Base-by-base conservation (phyloP, 2,329 filamentous ascomycete genomes). In the Colletotrichum incanum region DNA sequence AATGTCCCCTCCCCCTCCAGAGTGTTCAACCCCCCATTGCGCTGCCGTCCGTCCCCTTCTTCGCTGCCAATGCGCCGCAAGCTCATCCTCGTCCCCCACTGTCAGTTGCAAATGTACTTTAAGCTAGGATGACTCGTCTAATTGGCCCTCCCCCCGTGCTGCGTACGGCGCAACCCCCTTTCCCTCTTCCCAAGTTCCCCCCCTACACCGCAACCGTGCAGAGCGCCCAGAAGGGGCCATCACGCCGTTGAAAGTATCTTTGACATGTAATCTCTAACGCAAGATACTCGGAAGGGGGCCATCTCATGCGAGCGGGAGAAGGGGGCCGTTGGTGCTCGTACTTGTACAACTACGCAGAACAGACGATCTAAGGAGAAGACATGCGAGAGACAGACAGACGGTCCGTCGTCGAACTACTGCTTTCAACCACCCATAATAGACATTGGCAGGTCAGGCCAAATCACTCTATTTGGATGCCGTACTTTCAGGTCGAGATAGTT, bases 201-300 rank as follows among this genome's bases (percentile, higher is more conserved):
- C 68, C 59, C 69, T 69, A 59, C 31, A 60, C 28, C 59, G 54
- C 59, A 72, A 54, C 65, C 69, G 59, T 72, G 69, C 69, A 64
- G 47, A 52, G 31, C 45, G 59, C 68, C 64, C 64, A 62, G 68
- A 71, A 71, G 39, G 31, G 68, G 68, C 68, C 56, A 58, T 67
- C 56, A 62, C 56, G 68, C 69, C 69, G 69, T 69, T 72, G 65
- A 72, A 72, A 69, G 65, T 64, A 72, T 72, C 59, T 72, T 72
- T 52, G 59, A 68, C 39, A 31, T 64, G 65, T 14, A 69, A 72
- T 69, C 59, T 67, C 52, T 28, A 64, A 68, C 50, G 69, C 59
- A 41, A 47, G 55, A 59, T 64, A 69, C 59, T 34, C 26, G 45
- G 14, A 61, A 63, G 64, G 64, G 68, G 56, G 31, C 43, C 26